A percentile compares a stretch with the other conserved stretches of the same genome.
Evolutionary conservation across 805 yeast genomes (phyloP).

Genomic region (Metschnikowia lochheadii): DNA sequence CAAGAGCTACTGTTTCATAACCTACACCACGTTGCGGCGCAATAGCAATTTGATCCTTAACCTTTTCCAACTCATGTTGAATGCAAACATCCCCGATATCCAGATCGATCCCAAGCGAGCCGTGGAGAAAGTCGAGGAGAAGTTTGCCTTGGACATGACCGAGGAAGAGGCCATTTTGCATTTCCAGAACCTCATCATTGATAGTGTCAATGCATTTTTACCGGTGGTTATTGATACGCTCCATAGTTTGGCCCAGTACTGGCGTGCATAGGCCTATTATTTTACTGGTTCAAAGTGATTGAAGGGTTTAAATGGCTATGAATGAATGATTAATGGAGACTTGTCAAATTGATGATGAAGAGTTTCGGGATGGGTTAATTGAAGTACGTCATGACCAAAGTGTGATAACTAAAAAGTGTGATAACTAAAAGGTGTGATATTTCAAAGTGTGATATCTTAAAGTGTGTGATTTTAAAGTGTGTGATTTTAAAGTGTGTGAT

Average conservation of each 20-base stretch:
- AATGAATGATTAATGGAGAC: background rate
- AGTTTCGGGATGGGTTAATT: too few species aligned
- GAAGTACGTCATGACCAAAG: too few species aligned
- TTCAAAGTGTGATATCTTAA: too few species aligned
- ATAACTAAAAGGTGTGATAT: too few species aligned
- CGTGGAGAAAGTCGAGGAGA: slow-evolving; percentile 86
- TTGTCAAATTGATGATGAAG: too few species aligned
- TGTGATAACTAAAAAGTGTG: too few species aligned
- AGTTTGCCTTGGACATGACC: slow-evolving; percentile 86
- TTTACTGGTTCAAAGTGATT: too few species aligned
- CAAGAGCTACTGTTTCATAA: slow-evolving; percentile 89
- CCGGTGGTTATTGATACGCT: slow-evolving; percentile 94
- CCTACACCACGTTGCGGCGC: slow-evolving; percentile 84
- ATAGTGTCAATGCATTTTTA: slow-evolving; percentile 86
- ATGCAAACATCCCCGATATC: slow-evolving; percentile 89
- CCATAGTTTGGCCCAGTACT: slow-evolving; percentile 94
- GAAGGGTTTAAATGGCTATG: background rate
- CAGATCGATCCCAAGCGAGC: slow-evolving; percentile 81
- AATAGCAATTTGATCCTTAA: slow-evolving; percentile 87
- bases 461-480: too few species aligned
- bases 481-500: too few species aligned
- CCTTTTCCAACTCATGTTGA: slow-evolving; percentile 88
- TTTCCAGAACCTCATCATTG: slow-evolving; percentile 90
- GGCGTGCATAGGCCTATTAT: slow-evolving; percentile 64
- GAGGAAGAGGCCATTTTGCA: slow-evolving; percentile 96